Evolutionary conservation across 768 basidiomycete species (phyloP), one percentile per base, ranked within the genome.

Genomic region (Phlebiopsis flavidoalba): DNA sequence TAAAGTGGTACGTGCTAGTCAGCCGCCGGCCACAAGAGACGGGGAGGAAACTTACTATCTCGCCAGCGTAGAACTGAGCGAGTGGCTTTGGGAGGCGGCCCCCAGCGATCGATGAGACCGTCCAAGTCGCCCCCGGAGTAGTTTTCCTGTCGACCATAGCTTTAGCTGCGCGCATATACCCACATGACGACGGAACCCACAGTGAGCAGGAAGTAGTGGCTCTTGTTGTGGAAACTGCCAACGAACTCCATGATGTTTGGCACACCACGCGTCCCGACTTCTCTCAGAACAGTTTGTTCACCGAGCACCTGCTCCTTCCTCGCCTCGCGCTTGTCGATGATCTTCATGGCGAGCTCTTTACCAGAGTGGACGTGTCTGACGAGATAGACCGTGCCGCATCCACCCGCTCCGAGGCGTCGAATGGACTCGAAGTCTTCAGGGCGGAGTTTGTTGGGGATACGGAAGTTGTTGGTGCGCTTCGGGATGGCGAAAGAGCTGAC

Each of bases 301-400:
- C 19, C 26, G 4, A n/a, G 19, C 6, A 58, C 56, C 15, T 19
- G 21, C 22, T 33, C 37, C 54, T 47, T 26, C 24, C 31, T 53
- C 11, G 19, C 35, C 2, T 33, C 22, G 46, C 64, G 61, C 63
- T 68, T 68, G 48, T 61, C 60, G 48, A 69, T 62, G 22, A 64
- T 62, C 63, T 69, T 69, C 61, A 69, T 60, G 47, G 67, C 67
- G 24, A 65, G 53, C 22, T 46, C 31, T n/a, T 56, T 43, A n/a
- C 54, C 58, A n/a, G 64, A 60, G 15, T 63, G 48, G 57, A 31
- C 49, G 62, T 70, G 66, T 33, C 66, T 60, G 17, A 69, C 69
- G 45, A 66, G 64, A 53, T 62, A 61, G 36, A 67, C 69, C 35
- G 53, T 60, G 11, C 69, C 69, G 26, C 26, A 31, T 31, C 26